A percentile compares a stretch with the other conserved stretches of the same genome.
Conservation (phyloP, 2,329 filamentous ascomycete species). For the Epichloe scottii region DNA sequence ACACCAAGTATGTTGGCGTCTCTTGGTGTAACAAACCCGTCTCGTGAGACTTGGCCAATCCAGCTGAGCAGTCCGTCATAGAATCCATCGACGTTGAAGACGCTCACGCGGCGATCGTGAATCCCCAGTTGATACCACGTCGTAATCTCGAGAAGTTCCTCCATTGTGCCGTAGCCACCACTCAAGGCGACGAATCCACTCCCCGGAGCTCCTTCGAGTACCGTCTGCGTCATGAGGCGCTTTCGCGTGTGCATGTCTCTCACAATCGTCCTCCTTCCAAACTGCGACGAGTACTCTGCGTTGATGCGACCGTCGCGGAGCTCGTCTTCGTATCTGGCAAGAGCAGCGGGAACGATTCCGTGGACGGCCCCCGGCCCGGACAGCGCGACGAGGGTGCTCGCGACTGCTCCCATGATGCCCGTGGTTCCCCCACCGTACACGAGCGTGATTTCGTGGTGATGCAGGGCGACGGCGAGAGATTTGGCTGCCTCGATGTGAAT, state of each 20-base stretch:
- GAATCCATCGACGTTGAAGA: conserved; percentile 79
- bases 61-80: conserved; percentile 76
- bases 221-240: conserved; percentile 77
- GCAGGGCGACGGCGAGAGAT: conserved; percentile 58
- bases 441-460: conserved; percentile 61
- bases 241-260: conserved; percentile 93
- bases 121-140: conserved; percentile 96
- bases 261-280: conserved; percentile 75
- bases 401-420: conserved; percentile 87
- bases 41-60: conserved; percentile 59
- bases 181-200: conserved; percentile 80
- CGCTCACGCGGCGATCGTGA: conserved; percentile 61
- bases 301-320: conserved; percentile 24
- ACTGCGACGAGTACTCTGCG: conserved; percentile 40
- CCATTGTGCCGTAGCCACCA: conserved; percentile 85
- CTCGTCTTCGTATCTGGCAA: conserved; percentile 64
- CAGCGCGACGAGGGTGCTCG: conserved; percentile 70
- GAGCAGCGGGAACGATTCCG: conserved; percentile 77
- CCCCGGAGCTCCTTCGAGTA: conserved; percentile 68
- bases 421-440: conserved; percentile 91
- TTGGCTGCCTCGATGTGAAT: conserved; percentile 67
- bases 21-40: conserved; percentile 53
- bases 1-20: neutral
- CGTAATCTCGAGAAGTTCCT: conserved; percentile 80
- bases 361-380: conserved; percentile 71